These are phyloP conservation scores for Ophiocordyceps sinensis DNA, from an alignment of 2,329 filamentous ascomycete species.

Conservation along the genomic window DNA sequence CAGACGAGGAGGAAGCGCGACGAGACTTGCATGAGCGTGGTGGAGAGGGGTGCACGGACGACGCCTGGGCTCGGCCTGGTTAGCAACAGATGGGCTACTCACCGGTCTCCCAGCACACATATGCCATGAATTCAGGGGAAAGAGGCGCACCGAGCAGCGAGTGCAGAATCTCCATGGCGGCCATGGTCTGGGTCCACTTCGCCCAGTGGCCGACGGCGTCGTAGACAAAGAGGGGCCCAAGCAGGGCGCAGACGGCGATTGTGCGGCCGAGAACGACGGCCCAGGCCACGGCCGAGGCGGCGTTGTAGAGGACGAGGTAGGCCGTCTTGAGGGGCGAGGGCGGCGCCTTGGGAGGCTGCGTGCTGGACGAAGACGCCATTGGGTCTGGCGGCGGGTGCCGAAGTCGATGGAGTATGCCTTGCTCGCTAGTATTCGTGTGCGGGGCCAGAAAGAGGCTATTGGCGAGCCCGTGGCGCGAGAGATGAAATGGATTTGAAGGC, in stretches of 20 bases:
- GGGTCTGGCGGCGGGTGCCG: not conserved
- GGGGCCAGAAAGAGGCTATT: no score
- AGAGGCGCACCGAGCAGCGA: slow-evolving; percentile 50
- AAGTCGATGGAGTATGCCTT: no score
- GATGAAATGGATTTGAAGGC: no score
- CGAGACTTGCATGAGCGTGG: slow-evolving; percentile 81
- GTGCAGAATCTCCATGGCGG: slow-evolving; percentile 72
- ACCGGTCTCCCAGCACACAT: not conserved
- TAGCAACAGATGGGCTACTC: not conserved
- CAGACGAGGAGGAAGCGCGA: slow-evolving; percentile 82
- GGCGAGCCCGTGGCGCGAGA: no score
- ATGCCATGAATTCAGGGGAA: not conserved
- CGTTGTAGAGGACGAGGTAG: slow-evolving; percentile 82
- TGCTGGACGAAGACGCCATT: not conserved
- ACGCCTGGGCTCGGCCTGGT: slow-evolving; percentile 38
- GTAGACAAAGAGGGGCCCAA: slow-evolving; percentile 46
- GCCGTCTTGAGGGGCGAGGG: slow-evolving; percentile 18
- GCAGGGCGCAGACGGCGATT: slow-evolving; percentile 33
- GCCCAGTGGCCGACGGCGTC: slow-evolving; percentile 49
- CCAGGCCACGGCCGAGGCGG: slow-evolving; percentile 66
- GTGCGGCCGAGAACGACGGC: slow-evolving; percentile 58
- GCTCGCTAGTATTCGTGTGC: no score
- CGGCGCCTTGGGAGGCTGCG: not conserved
- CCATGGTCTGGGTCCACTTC: slow-evolving; percentile 72
- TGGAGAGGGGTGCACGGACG: slow-evolving; percentile 72